Evolutionary conservation across 78 protist genomes (phyloP).

Genomic region (Salpingoeca rosetta): DNA sequence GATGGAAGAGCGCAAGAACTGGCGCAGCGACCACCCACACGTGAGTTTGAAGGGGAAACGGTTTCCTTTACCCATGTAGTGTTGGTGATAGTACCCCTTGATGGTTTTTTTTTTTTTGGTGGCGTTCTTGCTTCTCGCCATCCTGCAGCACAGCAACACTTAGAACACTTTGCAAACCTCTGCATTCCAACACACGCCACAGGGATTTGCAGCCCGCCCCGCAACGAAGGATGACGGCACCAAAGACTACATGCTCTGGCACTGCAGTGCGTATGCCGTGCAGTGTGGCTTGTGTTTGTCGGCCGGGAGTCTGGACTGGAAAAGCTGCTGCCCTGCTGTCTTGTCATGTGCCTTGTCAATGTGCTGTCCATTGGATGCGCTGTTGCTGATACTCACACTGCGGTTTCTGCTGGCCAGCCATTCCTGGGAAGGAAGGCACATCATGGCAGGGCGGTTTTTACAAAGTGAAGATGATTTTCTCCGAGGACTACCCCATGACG

Average conservation of each 20-base stretch:
- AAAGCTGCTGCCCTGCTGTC: too few relatives aligned
- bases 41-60: slow-evolving; percentile 16
- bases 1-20: slow-evolving; percentile 74
- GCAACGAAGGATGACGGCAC: slow-evolving; percentile 32
- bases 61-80: neutral
- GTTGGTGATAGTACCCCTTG: too few relatives aligned
- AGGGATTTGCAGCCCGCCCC: slow-evolving; percentile 67
- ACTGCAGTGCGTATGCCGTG: slow-evolving; percentile 17
- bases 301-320: too few relatives aligned
- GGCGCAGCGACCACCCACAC: slow-evolving; percentile 84
- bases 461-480: slow-evolving; percentile 68
- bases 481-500: slow-evolving; percentile 85
- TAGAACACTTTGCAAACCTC: neutral
- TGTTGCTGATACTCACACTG: neutral
- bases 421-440: neutral
- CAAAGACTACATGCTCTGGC: slow-evolving; percentile 56
- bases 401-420: neutral
- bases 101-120: too few relatives aligned
- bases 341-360: neutral
- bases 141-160: neutral
- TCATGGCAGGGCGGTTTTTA: slow-evolving; percentile 89
- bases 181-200: neutral
- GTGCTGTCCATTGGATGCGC: neutral
- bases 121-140: neutral
- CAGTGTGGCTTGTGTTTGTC: too few relatives aligned